These are phyloP conservation scores for Euphorbia schlechtendalii DNA, from an alignment of 441 rosid genomes.

Conservation along the genomic window DNA sequence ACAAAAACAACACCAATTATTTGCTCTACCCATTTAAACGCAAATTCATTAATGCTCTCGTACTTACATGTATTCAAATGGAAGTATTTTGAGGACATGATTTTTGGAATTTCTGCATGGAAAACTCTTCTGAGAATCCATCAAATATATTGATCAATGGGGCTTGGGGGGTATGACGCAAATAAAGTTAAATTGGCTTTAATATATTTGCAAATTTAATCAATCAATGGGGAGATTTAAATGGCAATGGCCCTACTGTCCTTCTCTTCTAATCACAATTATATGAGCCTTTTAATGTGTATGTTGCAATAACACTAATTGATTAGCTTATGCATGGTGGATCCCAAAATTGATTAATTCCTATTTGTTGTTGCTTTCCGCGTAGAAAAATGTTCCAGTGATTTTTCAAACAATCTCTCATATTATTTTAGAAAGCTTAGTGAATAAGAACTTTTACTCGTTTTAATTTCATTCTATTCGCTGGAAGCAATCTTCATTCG, in stretches of 20 bases:
- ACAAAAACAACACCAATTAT: slow-evolving; percentile 29
- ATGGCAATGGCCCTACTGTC: slow-evolving; percentile 13
- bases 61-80: neutral
- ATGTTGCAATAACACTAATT: slow-evolving; percentile 13
- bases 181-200: slow-evolving; percentile 4
- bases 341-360: too few relatives aligned
- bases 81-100: neutral
- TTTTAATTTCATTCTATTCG: slow-evolving; percentile 9
- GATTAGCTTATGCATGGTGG: slow-evolving; percentile 9
- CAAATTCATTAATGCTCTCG: too few relatives aligned
- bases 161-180: neutral
- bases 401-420: too few relatives aligned
- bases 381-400: too few relatives aligned
- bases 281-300: neutral
- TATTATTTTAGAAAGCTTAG: too few relatives aligned
- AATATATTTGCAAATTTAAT: slow-evolving; percentile 5
- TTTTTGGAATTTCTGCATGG: too few relatives aligned
- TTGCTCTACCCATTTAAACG: slow-evolving; percentile 45
- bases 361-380: too few relatives aligned
- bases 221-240: slow-evolving; percentile 8
- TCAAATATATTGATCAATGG: slow-evolving; percentile 15
- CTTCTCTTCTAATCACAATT: slow-evolving; percentile 8
- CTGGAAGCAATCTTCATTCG: slow-evolving; percentile 18
- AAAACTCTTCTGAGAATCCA: slow-evolving; percentile 16
- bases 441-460: too few relatives aligned